Percentiles rank a stretch among this genome's conserved stretches.
phyloP scores from a whole-genome alignment of 345 rosid species.

The Eucalyptus cloeziana region DNA sequence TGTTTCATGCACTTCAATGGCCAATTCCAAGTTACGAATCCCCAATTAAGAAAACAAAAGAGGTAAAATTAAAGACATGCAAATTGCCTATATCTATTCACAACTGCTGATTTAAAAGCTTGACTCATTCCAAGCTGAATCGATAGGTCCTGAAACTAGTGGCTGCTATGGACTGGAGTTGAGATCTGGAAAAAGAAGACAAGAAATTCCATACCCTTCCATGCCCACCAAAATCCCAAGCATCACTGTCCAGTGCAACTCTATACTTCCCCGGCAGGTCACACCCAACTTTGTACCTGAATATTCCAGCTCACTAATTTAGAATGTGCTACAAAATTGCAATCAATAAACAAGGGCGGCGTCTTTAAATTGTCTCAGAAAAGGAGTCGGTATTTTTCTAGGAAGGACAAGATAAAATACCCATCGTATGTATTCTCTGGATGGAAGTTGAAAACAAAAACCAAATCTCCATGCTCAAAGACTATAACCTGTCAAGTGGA shows the following conservation, averaged over 20 bases:
- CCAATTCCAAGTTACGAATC: background rate
- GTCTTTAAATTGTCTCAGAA: background rate
- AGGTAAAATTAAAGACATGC: background rate
- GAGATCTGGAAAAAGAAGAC: background rate
- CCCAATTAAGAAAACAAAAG: background rate
- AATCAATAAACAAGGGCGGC: background rate
- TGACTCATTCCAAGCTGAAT: background rate
- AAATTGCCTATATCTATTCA: background rate
- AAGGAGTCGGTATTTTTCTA: background rate
- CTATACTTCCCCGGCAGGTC: slow-evolving; percentile 73
- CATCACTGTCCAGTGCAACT: slow-evolving; percentile 73
- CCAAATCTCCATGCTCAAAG: slow-evolving; percentile 70
- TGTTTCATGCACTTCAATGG: background rate
- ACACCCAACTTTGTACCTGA: slow-evolving; percentile 73
- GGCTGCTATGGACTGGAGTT: background rate
- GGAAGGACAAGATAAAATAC: slow-evolving; percentile 7
- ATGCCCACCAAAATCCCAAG: slow-evolving; percentile 57
- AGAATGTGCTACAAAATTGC: background rate
- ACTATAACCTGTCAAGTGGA: slow-evolving; percentile 46
- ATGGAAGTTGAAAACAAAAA: slow-evolving; percentile 74
- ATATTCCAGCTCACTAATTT: background rate
- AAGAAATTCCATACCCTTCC: slow-evolving; percentile 46
- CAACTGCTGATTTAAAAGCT: background rate
- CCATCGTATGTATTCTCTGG: slow-evolving; percentile 57
- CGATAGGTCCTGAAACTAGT: background rate